Base-by-base conservation (phyloP, 2,329 filamentous ascomycete genomes). In the Keithomyces neogunnii region DNA sequence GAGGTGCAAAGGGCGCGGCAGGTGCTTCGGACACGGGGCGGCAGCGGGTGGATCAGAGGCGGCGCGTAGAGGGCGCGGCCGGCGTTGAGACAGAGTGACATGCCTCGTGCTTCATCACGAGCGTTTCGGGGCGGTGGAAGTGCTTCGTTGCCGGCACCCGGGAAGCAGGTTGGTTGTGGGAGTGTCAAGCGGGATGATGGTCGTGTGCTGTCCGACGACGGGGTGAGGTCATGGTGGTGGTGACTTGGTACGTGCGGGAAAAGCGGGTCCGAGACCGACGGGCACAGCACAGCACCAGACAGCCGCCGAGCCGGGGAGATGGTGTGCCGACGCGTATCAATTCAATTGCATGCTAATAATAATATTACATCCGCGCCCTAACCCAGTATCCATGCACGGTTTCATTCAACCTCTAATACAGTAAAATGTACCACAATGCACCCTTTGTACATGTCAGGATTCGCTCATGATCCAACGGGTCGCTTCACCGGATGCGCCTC, bases 41-140 rank as follows among this genome's bases (percentile, higher is more conserved):
- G 39, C 55, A 48, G 51, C 54, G 49, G 43, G 19, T 19, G 48
- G 10, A n/a, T 32, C 13, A 32, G 44, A 8, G 45, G 44, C 32
- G n/a, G 28, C 9, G 44, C 39, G 9, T 10, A 31, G 28, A 46
- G 45, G 42, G 36, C 28, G 32, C 43, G 49, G 36, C 31, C 47
- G 54, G 54, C 54, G 57, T 58, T 58, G 60, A 58, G 62, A 56
- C 56, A 55, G 56, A 44, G 53, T 74, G 74, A 76, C 81, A 85
- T 85, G 70, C 80, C 80, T 81, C 49, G 48, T 45, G 53, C 45
- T 47, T 56, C 80, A 83, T 82, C 70, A 70, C 73, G 71, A 68
- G 26, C 26, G 40, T 45, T 53, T 50, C 49, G 30, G 50, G 45
- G 29, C 32, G 54, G 47, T 48, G 49, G 51, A 48, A 48, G 56